These are phyloP conservation scores for Serendipita sp. DNA, from an alignment of 768 basidiomycete species.

Conservation along the genomic window DNA sequence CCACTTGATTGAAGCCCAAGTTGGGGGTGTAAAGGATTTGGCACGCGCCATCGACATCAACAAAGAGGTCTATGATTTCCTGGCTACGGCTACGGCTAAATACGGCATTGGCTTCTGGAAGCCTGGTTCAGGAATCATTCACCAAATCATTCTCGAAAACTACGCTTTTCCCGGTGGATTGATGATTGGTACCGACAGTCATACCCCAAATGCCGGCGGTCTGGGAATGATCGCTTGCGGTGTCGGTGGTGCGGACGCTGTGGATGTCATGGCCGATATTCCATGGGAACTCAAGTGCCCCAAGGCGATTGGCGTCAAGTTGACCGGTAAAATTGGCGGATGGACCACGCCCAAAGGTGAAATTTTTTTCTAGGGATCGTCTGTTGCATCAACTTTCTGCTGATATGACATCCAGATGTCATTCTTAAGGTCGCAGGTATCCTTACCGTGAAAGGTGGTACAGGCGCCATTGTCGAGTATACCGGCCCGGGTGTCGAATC, in stretches of 20 bases:
- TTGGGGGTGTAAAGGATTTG: slow-evolving; percentile 87
- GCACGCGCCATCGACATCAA: slow-evolving; percentile 83
- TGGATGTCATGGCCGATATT: slow-evolving; percentile 95
- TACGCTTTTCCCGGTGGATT: slow-evolving; percentile 98
- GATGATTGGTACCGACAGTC: slow-evolving; percentile 99
- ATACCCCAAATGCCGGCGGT: slow-evolving; percentile 98
- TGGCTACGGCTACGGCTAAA: slow-evolving; percentile 94
- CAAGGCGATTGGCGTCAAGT: slow-evolving; percentile 95
- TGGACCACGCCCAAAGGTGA: slow-evolving; percentile 96
- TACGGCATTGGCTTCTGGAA: slow-evolving; percentile 99
- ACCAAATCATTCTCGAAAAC: slow-evolving; percentile 98
- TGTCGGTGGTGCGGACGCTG: slow-evolving; percentile 98
- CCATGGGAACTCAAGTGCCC: slow-evolving; percentile 99
- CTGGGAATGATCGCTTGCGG: slow-evolving; percentile 98
- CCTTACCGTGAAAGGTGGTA: slow-evolving; percentile 98
- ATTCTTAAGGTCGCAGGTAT: slow-evolving; percentile 99
- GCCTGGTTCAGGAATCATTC: slow-evolving; percentile 97
- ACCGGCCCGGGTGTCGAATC: slow-evolving; percentile 88
- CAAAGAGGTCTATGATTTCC: slow-evolving; percentile 98
- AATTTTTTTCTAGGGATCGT: slow-evolving; percentile 8
- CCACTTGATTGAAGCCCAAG: slow-evolving; percentile 94
- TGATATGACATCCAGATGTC: slow-evolving; percentile 43
- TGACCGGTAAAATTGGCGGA: slow-evolving; percentile 85
- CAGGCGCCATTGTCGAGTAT: slow-evolving; percentile 98
- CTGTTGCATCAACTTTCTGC: too few relatives aligned